A percentile compares a stretch with the other conserved stretches of the same genome.
Evolutionary conservation across 2,329 filamentous ascomycete species (phyloP).

Genomic region (Clonostachys chloroleuca): DNA sequence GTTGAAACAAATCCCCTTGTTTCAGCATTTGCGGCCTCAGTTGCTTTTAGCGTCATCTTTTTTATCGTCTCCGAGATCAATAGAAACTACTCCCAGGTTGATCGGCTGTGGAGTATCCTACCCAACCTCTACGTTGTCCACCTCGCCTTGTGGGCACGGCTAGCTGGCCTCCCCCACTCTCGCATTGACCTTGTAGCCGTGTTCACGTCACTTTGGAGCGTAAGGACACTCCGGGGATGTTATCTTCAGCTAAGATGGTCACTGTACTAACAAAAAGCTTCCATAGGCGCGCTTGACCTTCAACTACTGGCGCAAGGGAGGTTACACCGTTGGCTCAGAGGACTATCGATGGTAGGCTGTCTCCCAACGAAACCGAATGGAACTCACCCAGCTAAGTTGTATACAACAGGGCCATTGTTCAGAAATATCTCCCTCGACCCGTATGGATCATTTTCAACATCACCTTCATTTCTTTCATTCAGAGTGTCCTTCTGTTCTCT

Average conservation of each 20-base stretch:
- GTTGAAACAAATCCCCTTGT: slow-evolving; percentile 82
- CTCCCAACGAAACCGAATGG: not conserved
- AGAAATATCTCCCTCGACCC: slow-evolving; percentile 54
- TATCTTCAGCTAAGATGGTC: not conserved
- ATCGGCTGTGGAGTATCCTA: slow-evolving; percentile 86
- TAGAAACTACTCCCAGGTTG: slow-evolving; percentile 94
- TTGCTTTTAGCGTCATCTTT: slow-evolving; percentile 68
- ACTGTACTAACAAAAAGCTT: not conserved
- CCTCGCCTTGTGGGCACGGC: slow-evolving; percentile 75
- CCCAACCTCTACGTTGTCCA: slow-evolving; percentile 85
- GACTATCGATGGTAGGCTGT: slow-evolving; percentile 76
- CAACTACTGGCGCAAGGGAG: slow-evolving; percentile 96
- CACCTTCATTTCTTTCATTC: slow-evolving; percentile 80
- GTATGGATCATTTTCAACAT: slow-evolving; percentile 84
- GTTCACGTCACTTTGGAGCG: slow-evolving; percentile 75
- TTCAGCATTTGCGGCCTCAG: slow-evolving; percentile 65
- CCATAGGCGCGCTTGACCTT: slow-evolving; percentile 73
- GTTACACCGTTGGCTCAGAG: slow-evolving; percentile 83
- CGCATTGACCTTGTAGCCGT: slow-evolving; percentile 69
- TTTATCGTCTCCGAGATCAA: slow-evolving; percentile 79
- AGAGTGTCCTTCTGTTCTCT: slow-evolving; percentile 76
- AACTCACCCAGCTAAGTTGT: not conserved
- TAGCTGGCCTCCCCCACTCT: slow-evolving; percentile 65
- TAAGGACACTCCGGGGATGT: slow-evolving; percentile 32
- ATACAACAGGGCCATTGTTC: slow-evolving; percentile 57